Evolutionary conservation across 2,329 filamentous ascomycete species (phyloP).

Genomic region (Sporothrix dimorphospora): DNA sequence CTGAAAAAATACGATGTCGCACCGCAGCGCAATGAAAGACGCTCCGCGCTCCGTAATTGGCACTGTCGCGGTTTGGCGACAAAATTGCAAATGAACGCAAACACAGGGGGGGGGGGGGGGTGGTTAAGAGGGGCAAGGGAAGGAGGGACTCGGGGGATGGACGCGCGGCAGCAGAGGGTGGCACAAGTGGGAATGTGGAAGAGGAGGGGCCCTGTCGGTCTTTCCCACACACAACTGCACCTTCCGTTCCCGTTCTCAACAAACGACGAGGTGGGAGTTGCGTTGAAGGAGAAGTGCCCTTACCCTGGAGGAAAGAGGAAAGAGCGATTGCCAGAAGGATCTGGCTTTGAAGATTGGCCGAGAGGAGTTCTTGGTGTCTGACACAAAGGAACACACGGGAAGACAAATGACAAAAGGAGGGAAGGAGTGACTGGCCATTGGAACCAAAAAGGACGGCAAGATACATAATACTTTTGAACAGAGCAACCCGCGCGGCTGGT

Average conservation of each 20-base stretch:
- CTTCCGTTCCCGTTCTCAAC: background rate
- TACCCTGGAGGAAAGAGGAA: background rate
- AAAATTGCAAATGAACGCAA: background rate
- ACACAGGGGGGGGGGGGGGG: background rate
- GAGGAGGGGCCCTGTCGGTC: background rate
- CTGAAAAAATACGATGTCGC: too few relatives aligned
- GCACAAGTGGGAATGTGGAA: background rate
- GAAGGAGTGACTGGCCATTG: background rate
- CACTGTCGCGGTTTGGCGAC: background rate
- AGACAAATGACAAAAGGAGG: background rate
- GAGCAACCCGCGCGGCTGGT: conserved; percentile 11
- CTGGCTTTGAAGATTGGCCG: background rate
- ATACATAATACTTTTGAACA: background rate
- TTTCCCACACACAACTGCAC: background rate
- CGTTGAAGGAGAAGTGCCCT: background rate
- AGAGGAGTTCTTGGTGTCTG: background rate
- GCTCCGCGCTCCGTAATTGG: background rate
- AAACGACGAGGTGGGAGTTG: background rate
- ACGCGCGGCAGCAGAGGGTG: conserved; percentile 3
- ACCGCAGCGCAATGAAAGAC: background rate
- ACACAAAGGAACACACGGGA: background rate
- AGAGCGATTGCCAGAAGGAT: background rate
- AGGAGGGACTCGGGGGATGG: background rate
- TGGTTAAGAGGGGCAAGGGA: background rate
- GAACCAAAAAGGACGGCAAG: too few relatives aligned